phyloP scores from a whole-genome alignment of 2,329 filamentous ascomycete genomes.

The Lachnellula suecica region DNA sequence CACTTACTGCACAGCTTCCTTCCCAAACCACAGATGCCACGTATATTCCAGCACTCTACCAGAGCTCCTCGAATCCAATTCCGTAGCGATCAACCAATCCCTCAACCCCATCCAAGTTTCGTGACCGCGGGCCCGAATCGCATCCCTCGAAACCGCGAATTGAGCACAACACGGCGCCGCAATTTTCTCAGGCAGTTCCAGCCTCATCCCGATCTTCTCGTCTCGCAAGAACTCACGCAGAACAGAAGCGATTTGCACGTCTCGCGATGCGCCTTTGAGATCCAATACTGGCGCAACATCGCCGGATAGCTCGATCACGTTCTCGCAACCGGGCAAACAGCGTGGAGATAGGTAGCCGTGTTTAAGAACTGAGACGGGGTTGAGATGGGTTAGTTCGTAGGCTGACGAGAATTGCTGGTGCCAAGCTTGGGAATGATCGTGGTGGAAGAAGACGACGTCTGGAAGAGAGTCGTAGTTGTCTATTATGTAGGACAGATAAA shows the following conservation, averaged over 20 bases:
- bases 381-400: slow-evolving; percentile 35
- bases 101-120: slow-evolving; percentile 56
- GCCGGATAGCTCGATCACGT: slow-evolving; percentile 44
- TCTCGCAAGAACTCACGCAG: slow-evolving; percentile 41
- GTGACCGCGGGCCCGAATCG: slow-evolving; percentile 44
- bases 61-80: slow-evolving; percentile 49
- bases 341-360: slow-evolving; percentile 56
- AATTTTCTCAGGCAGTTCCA: slow-evolving; percentile 44
- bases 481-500: slow-evolving; percentile 49
- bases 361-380: slow-evolving; percentile 38
- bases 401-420: slow-evolving; percentile 36
- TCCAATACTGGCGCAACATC: slow-evolving; percentile 52
- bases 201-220: slow-evolving; percentile 4
- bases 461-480: slow-evolving; percentile 59
- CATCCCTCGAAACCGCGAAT: slow-evolving; percentile 57
- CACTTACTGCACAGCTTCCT: slow-evolving; percentile 43
- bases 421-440: slow-evolving; percentile 50
- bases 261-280: slow-evolving; percentile 38
- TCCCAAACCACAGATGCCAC: slow-evolving; percentile 65
- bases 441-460: slow-evolving; percentile 61
- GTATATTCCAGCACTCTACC: slow-evolving; percentile 62
- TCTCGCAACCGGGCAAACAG: slow-evolving; percentile 46
- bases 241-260: slow-evolving; percentile 42
- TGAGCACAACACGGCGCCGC: slow-evolving; percentile 62
- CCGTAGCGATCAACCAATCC: slow-evolving; percentile 56